Evolutionary conservation across 306 rosid species (phyloP).

Genomic region (Trifolium repens): DNA sequence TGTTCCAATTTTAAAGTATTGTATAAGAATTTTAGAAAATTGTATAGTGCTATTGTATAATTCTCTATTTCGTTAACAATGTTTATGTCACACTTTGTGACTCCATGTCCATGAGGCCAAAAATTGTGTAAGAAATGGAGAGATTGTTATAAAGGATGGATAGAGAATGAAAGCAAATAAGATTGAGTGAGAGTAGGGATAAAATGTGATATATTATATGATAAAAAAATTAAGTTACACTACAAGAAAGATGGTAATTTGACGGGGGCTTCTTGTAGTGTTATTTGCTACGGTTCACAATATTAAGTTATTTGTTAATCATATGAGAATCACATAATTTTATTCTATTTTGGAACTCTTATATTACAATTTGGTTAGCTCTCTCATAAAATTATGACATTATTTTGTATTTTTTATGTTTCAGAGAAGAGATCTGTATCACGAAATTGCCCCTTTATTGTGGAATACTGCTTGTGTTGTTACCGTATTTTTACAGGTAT

Average conservation of each 20-base stretch:
- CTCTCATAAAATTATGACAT: conserved; percentile 38
- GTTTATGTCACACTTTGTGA: neutral
- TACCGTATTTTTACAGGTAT: conserved; percentile 65
- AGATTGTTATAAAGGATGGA: neutral
- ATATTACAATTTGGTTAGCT: conserved; percentile 18
- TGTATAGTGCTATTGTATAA: no score
- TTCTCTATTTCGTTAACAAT: neutral
- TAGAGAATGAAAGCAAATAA: no score
- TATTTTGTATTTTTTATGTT: conserved; percentile 27
- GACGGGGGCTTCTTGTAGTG: no score
- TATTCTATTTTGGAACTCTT: neutral
- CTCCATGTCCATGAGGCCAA: neutral
- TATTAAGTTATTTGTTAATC: no score
- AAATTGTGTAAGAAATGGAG: neutral
- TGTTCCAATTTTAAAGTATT: neutral
- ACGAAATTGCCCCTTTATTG: conserved; percentile 76
- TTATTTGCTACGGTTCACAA: no score
- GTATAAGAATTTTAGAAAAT: no score
- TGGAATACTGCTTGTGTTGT: conserved; percentile 87
- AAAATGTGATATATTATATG: no score
- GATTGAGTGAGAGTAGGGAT: no score
- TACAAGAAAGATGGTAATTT: no score
- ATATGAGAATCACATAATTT: neutral
- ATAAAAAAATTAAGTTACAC: no score
- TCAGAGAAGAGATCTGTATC: conserved; percentile 75